Evolutionary conservation across 2,329 filamentous ascomycete species (phyloP), one percentile per base, ranked within the genome.

Genomic region (Stagonosporopsis tanaceti): DNA sequence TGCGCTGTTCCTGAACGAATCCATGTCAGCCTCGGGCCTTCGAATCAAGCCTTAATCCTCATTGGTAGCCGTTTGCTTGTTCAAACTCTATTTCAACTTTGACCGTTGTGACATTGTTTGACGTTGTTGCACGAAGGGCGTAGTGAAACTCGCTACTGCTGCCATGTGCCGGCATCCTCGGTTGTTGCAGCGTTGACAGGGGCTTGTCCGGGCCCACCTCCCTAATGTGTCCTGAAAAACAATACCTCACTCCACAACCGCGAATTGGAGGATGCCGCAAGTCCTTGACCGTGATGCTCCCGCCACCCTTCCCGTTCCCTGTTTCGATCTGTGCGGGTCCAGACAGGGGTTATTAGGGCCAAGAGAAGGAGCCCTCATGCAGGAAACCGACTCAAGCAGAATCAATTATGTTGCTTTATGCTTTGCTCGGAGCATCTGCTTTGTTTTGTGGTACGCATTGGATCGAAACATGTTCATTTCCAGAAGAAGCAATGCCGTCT

Each of bases 121-220:
- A 53, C 48, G 32, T 53, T 45, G 54, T 53, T 45, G 44, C 50
- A 48, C 48, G 32, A 53, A 22, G 32, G n/a, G 32, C 17, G 15
- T 53, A 37, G 39, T 57, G 54, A 57, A 57, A 57, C 54, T 40
- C 48, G 34, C 44, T 44, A 51, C 53, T 24, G n/a, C 27, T 50
- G 35, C 41, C 35, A 37, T 4, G 38, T 52, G 15, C 38, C 39
- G 25, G n/a, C 30, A 57, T 48, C 54, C 54, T 57, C 54, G 54
- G 54, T 25, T 50, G 48, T 48, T 28, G 12, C 48, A 57, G 20
- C 17, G 6, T 44, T 15, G 20, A 52, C 54, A 37, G 28, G 54
- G 53, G 32, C 3, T 30, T 32, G 24, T 20, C 35, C 30, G 17
- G 41, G 25, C 54, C 47, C 44, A 54, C 22, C 22, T 38, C 6